These are phyloP conservation scores for Mycothermus thermophilus DNA, from an alignment of 495 filamentous ascomycete species.

Conservation along the genomic window DNA sequence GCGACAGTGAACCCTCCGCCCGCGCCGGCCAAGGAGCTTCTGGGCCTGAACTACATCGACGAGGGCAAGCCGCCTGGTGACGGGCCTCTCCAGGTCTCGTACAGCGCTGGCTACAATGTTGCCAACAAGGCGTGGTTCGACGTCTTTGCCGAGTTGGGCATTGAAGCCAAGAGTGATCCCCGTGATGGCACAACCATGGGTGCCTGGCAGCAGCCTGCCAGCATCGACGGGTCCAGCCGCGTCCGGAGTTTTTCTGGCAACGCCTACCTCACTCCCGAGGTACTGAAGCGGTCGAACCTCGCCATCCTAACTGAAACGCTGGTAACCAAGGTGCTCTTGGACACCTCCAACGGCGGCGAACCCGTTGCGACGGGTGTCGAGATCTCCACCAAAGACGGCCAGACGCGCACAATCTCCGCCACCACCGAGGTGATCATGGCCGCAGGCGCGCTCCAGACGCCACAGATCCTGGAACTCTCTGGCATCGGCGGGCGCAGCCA, in stretches of 20 bases:
- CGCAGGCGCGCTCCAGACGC: conserved; percentile 44
- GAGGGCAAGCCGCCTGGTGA: conserved; percentile 15
- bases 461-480: conserved; percentile 53
- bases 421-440: conserved; percentile 42
- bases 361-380: conserved; percentile 23
- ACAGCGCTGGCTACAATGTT: conserved; percentile 22
- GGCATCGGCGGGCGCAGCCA: conserved; percentile 60
- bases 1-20: conserved; percentile 20
- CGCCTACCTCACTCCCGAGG: conserved; percentile 23
- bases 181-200: conserved; percentile 27
- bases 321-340: conserved; percentile 29
- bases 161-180: conserved; percentile 24
- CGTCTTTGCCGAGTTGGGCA: conserved; percentile 21
- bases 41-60: conserved; percentile 22
- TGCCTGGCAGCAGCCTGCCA: conserved; percentile 30
- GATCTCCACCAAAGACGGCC: conserved; percentile 19
- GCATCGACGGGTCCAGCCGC: conserved; percentile 29
- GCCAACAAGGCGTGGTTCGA: conserved; percentile 26
- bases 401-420: conserved; percentile 15
- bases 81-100: conserved; percentile 30
- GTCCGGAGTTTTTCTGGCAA: conserved; percentile 25
- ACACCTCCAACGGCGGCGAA: conserved; percentile 5
- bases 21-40: conserved; percentile 16
- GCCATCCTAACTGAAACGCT: conserved; percentile 31
- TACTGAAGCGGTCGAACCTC: conserved; percentile 30